Base-by-base conservation (phyloP, 768 basidiomycete species). In the Serendipita sp. region DNA sequence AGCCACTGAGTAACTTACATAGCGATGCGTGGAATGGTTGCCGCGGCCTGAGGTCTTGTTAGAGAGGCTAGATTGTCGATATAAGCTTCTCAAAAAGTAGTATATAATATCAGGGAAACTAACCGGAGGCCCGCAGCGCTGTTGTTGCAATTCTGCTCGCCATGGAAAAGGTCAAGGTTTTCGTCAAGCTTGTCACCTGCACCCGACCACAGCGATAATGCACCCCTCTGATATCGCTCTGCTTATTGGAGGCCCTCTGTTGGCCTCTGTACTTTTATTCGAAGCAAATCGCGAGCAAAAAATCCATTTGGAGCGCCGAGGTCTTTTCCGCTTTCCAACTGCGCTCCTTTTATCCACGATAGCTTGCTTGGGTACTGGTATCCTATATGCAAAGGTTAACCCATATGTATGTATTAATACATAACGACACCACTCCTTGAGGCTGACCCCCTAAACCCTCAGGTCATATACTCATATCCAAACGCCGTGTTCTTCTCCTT, bases 401-500 rank as follows among this genome's bases (percentile, higher is more conserved):
- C 56, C 56, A 28, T 60, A 60, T 38, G 56, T 60, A 60, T 4
- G 56, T 60, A 37, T n/a, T 24, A 11, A 32, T 38, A 4, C 28
- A 1, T 2, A n/a, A 60, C 37, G 4, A 34, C 5, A 53, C n/a
- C 48, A 53, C 7, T 13, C 41, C 41, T 13, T 7, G 13, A 13
- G 41, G 5, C 41, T 41, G 41, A 41, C 41, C n/a, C 30, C 48
- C 48, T 5, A 5, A 32, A 51, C 56, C 48, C 37, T 32, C 18
- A 60, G 56, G 56, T 60, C 56, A 60, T 60, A 28, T 60, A 60
- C 37, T 60, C 56, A 10, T 60, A 60, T 18, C 56, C 56, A 60
- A 60, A 60, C n/a, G 56, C 56, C 56, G 56, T 60, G 16, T 38
- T 60, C 28, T 60, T 60, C 56, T 60, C 56, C 16, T 35, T 60